Evolutionary conservation across 805 yeast species (phyloP).

Genomic region (Barnettozyma wickerhamii): DNA sequence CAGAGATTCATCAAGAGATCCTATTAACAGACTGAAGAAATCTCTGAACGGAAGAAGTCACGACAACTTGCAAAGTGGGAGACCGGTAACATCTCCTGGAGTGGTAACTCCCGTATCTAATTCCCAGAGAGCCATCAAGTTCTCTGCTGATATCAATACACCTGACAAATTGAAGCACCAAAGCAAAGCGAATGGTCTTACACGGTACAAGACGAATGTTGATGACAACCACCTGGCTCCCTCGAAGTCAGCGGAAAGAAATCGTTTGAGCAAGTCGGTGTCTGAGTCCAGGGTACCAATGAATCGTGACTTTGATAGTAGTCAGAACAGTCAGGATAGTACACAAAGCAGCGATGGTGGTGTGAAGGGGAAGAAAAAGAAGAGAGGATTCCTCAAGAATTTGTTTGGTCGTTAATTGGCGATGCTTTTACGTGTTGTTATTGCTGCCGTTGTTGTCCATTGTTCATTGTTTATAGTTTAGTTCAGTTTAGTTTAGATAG

Average conservation of each 20-base stretch:
- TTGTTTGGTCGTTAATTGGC: conserved; percentile 6
- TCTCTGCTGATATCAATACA: conserved; percentile 7
- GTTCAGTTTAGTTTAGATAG: neutral
- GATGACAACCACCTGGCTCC: conserved; percentile 9
- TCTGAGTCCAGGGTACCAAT: conserved; percentile 14
- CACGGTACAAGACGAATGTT: conserved; percentile 10
- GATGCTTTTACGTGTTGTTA: neutral
- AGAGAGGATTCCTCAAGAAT: conserved; percentile 10
- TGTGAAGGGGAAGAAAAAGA: conserved; percentile 6
- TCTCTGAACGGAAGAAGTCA: neutral
- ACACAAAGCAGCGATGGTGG: neutral
- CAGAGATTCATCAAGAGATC: neutral
- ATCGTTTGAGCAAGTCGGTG: conserved; percentile 7
- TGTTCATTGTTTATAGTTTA: too few species aligned
- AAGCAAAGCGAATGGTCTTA: conserved; percentile 5
- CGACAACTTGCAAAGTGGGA: neutral
- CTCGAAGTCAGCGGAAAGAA: conserved; percentile 12
- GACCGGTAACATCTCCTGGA: neutral
- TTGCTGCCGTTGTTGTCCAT: too few species aligned
- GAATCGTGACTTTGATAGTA: conserved; percentile 1
- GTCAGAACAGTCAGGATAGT: neutral
- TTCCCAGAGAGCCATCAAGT: conserved; percentile 10
- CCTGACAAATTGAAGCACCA: conserved; percentile 6
- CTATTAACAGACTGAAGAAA: conserved; percentile 7
- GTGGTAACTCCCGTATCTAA: neutral